These are phyloP conservation scores for Saccharomycopsis capsularis DNA, from an alignment of 805 yeast species.

Conservation along the genomic window DNA sequence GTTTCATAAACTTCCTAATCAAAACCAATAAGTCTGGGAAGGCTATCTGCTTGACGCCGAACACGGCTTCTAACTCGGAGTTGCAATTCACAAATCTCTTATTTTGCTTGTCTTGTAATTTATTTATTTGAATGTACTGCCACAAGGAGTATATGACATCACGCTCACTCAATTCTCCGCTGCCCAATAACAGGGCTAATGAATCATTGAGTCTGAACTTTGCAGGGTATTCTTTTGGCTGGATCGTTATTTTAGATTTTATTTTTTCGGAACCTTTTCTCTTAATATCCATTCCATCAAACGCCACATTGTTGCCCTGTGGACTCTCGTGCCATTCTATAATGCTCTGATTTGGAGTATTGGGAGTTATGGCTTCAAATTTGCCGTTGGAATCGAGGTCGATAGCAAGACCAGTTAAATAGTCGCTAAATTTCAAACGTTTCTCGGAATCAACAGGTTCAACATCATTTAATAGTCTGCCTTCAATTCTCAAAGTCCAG, in stretches of 20 bases:
- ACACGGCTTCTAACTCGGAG: conserved; percentile 36
- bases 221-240: conserved; percentile 71
- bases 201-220: conserved; percentile 57
- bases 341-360: conserved; percentile 26
- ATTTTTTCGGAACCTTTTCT: conserved; percentile 67
- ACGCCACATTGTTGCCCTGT: conserved; percentile 37
- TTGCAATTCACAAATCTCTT: conserved; percentile 48
- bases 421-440: conserved; percentile 65
- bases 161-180: conserved; percentile 74
- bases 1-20: conserved; percentile 59
- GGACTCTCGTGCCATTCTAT: conserved; percentile 89
- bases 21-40: conserved; percentile 62
- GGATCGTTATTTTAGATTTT: conserved; percentile 65
- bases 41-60: conserved; percentile 46
- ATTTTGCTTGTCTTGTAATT: conserved; percentile 52
- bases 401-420: conserved; percentile 76
- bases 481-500: conserved; percentile 90
- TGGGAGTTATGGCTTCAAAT: conserved; percentile 25
- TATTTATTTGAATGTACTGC: conserved; percentile 70
- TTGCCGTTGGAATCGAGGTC: conserved; percentile 43
- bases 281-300: conserved; percentile 86
- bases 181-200: conserved; percentile 66
- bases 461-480: conserved; percentile 55
- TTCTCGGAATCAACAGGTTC: conserved; percentile 41
- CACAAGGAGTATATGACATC: conserved; percentile 74